Evolutionary conservation across 108 stramenopile genomes (phyloP), one percentile per base, ranked within the genome.

Genomic region (Cyclostephanos invisitatus): DNA sequence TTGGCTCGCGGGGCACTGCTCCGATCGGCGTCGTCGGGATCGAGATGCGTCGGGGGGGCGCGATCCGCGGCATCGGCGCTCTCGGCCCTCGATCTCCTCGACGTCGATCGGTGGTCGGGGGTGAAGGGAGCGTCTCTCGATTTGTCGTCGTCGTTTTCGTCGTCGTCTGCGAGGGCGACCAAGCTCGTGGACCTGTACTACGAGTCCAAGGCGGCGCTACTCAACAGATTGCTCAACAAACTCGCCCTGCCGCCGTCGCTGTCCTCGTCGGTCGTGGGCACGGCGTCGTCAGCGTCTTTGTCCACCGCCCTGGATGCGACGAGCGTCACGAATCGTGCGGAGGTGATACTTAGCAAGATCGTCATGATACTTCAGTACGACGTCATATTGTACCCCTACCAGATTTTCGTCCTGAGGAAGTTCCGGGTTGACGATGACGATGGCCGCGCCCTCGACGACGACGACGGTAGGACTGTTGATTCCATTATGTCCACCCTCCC

Each of bases 301-400:
- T 67, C 56, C 4, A 53, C 75, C 32, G 72, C 65, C 7, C 54
- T 62, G 24, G 76, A 82, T 65, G 72, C 72, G 36, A 44, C 61
- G 55, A 62, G 67, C 29, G 78, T 76, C 9, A 73, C 88, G 7
- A 65, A 78, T 62, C 75, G 72, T 12, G 86, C 88, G 20, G 93
- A 91, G 72, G 67, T 74, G 6, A 84, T 92, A 51, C 68, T 93
- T 50, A 83, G 83, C 49, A 85, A 91, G 51, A 95, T 95, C 76
- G 89, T 95, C 10, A 62, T 83, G 40, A 88, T 95, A 75, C 64
- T 95, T 58, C 94, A 95, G 64, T 83, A 91, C 58, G 91, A 95
- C 70, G 87, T 92, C 42, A 80, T 95, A 61, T 59, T 95, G 35
- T 84, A 95, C 58, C 91, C 94, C 2, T 91, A 89, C 53, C 83